Base-by-base conservation (phyloP, 2,329 filamentous ascomycete genomes). In the Talaromyces piceae region DNA sequence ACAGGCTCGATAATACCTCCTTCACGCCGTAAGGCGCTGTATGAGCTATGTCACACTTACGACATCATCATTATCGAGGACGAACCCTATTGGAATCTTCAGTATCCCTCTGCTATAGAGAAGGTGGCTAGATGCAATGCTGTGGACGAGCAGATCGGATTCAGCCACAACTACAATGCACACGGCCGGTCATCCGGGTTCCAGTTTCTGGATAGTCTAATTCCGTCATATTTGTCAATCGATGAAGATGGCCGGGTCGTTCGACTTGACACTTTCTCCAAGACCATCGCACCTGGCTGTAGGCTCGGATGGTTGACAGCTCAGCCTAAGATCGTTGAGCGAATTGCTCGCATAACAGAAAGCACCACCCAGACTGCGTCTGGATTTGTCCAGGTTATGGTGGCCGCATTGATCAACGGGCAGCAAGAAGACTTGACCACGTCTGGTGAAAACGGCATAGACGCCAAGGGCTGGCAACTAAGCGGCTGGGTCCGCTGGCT, bases 81-180 rank as follows among this genome's bases (percentile, higher is more conserved):
- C 61, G 91, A 96, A 56, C 91, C 91, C 5, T 96, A 96, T 73
- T 96, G 89, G 88, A 91, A 93, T 67, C 77, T 97, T 7, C 91
- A 96, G 66, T 96, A 82, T 68, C 88, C 89, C 0, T 87, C 87
- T 0, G 84, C 87, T 0, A 79, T 73, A 28, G 58, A 72, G 7
- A 64, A 73, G 48, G 62, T 69, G 20, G 57, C 63, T 5, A 58
- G 61, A 31, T 62, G 63, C 16, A 50, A 58, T 8, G 49, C 55
- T 30, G 30, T 68, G 61, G 43, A 60, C 59, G 49, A 60, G 52
- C 41, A 53, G n/a, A 18, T 4, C 12, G 13, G 60, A 53, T 63
- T 71, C 61, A 61, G 66, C 54, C 63, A 67, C 47, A 69, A 70
- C 51, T 73, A 68, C 49, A 71, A 68, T 47, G 57, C 61, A 7